Evolutionary conservation across 2,329 filamentous ascomycete species (phyloP), one percentile per base, ranked within the genome.

Genomic region (Stachybotrys elegans): DNA sequence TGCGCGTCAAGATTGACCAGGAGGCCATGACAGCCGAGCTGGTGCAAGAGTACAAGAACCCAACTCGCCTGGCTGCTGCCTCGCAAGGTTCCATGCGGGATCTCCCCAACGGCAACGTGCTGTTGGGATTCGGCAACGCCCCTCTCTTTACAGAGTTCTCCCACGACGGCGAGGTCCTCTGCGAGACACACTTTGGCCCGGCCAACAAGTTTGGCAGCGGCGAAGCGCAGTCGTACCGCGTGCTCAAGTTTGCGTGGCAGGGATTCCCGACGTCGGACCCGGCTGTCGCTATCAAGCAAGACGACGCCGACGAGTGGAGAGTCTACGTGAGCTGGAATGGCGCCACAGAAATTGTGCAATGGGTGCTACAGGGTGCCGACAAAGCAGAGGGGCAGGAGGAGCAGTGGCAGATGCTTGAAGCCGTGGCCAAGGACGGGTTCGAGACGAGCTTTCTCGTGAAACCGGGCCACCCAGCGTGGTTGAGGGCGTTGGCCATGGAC

Each of bases 51-150:
- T 48, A 48, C 37, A 36, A 22, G 14, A 46, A 46, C 44, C 47
- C 44, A n/a, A 22, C 17, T n/a, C 42, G 32, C n/a, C 39, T 46
- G 8, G 25, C 41, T 6, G 37, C 47, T 22, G 36, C 31, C 13
- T 48, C 47, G 5, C 47, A 46, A 22, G 47, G 47, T 20, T 46
- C 43, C 17, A 37, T 46, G 37, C 47, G 46, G 27, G 45, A 39
- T 19, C 58, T 75, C 6, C 57, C 66, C 3, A 65, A 67, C 47
- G 64, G 66, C 22, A 67, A 70, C 43, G 60, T 65, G 4, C 63
- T 72, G 43, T 58, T 73, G 14, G 69, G 69, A 19, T 75, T 65
- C 57, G 70, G 71, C 16, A 47, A 49, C 43, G 47, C 51, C 5
- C 47, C 51, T 8, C 50, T 52, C n/a, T 54, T 57, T 35, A 58